phyloP scores from a whole-genome alignment of 2,329 filamentous ascomycete species.

The Venturia effusa region DNA sequence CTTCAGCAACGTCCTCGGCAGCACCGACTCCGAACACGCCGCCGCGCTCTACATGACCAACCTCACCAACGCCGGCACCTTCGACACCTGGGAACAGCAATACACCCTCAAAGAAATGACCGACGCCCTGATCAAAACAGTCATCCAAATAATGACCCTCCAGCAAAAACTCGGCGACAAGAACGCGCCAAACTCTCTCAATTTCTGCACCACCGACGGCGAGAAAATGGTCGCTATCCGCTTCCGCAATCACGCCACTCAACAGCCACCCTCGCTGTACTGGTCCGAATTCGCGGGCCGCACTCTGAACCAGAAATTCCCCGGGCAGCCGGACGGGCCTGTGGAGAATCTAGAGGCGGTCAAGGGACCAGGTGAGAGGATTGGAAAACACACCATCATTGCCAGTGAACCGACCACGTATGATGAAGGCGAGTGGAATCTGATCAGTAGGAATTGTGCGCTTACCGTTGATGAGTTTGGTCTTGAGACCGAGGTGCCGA shows the following conservation, averaged over 20 bases:
- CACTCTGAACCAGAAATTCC: conserved; percentile 43
- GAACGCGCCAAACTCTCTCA: conserved; percentile 38
- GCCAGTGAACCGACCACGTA: conserved; percentile 45
- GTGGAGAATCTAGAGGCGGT: conserved; percentile 24
- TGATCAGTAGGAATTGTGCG: conserved; percentile 38
- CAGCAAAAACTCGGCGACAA: conserved; percentile 33
- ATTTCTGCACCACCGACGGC: conserved; percentile 43
- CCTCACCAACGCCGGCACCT: conserved; percentile 28
- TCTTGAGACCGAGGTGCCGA: conserved; percentile 23
- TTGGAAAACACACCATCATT: conserved; percentile 42
- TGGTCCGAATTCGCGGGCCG: conserved; percentile 39
- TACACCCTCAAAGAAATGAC: conserved; percentile 34
- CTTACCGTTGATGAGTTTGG: conserved; percentile 33
- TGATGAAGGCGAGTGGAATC: conserved; percentile 39
- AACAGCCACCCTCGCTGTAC: conserved; percentile 43
- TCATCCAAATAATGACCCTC: conserved; percentile 35
- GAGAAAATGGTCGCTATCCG: conserved; percentile 38
- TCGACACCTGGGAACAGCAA: conserved; percentile 30
- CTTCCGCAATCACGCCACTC: conserved; percentile 40
- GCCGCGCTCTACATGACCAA: conserved; percentile 40
- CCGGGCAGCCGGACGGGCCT: conserved; percentile 34
- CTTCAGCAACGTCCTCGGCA: conserved; percentile 38
- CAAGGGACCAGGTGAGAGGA: conserved; percentile 27
- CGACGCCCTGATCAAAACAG: conserved; percentile 34
- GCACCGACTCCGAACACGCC: conserved; percentile 43